A percentile compares a stretch with the other conserved stretches of the same genome.
These are phyloP conservation scores for Acer saccharum DNA, from an alignment of 345 rosid genomes.

Conservation along the genomic window DNA sequence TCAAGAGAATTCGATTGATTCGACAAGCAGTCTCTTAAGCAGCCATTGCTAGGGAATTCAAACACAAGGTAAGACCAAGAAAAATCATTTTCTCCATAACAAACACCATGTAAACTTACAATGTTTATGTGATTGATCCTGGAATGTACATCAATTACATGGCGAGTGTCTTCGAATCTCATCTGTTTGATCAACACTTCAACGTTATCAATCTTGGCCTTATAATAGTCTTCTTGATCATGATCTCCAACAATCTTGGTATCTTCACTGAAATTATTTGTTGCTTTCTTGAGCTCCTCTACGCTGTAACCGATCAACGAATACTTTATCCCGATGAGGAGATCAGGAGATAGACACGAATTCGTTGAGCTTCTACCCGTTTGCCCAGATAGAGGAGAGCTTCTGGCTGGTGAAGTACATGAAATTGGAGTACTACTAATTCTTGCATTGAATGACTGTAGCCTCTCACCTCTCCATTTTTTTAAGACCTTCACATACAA, in stretches of 20 bases:
- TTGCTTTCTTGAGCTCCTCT: constrained; percentile 43
- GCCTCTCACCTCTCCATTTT: constrained; percentile 30
- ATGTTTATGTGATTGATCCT: constrained; percentile 60
- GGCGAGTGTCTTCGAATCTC: constrained; percentile 43
- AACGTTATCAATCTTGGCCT: constrained; percentile 34
- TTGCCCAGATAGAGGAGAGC: constrained; percentile 41
- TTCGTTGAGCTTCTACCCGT: constrained; percentile 38
- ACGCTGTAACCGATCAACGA: constrained; percentile 38
- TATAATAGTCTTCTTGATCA: constrained; percentile 25
- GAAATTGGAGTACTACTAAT: constrained; percentile 38
- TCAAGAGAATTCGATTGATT: constrained; percentile 24
- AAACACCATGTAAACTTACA: constrained; percentile 50
- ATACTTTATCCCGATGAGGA: constrained; percentile 51
- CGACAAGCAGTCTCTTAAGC: constrained; percentile 45
- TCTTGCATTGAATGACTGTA: constrained; percentile 40
- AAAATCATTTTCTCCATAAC: constrained; percentile 36
- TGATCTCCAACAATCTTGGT: constrained; percentile 35
- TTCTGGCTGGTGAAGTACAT: constrained; percentile 28
- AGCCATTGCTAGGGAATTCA: constrained; percentile 50
- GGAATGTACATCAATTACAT: constrained; percentile 47
- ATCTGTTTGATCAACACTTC: constrained; percentile 52
- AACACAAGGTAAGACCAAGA: constrained; percentile 46
- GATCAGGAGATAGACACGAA: constrained; percentile 60
- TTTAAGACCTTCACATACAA: constrained; percentile 31
- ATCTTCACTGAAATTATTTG: constrained; percentile 40